Base-by-base conservation (phyloP, 2,329 filamentous ascomycete species). In the Monosporascus sp. region DNA sequence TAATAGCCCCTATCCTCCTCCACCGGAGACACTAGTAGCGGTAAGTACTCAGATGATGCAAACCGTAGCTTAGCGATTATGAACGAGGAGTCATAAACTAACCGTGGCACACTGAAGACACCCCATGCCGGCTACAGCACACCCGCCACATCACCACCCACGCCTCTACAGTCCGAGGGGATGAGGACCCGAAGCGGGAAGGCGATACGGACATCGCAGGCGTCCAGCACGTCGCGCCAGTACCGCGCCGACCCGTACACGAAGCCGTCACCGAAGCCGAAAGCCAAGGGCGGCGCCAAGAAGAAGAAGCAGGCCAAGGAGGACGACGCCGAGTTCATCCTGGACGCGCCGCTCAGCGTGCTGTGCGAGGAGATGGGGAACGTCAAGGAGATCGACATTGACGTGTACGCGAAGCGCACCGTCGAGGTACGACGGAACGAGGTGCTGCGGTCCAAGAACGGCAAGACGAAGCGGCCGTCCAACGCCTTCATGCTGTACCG, bases 401-500 rank as follows among this genome's bases (percentile, higher is more conserved):
- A 87, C 50, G 76, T 78, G 25, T 96, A 88, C 76, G 91, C 95
- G 37, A 83, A 87, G 62, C 82, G 93, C 49, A 76, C 88, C 9
- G 72, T 76, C 2, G 85, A 89, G 52, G 78, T 79, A 6, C 82
- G 93, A 52, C 77, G 76, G 48, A 72, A 75, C 51, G 91, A 96
- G 68, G 84, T 87, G 9, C 80, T 83, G 44, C 80, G 82, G 62
- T 81, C 84, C 53, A 90, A 85, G 63, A 75, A 84, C 37, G 76
- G 89, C 25, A 91, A 92, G 67, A 81, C 97, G 60, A 90, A 93
- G 63, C 81, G 94, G 31, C 92, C 94, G 3, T 96, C 97, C 87
- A 99, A 99, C 70, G 93, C 90, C 1, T 99, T 97, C 75, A 96
- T 99, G 88, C 77, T 99, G 49, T 99, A 99, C 70, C 87, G 94